Percentiles rank a stretch among this genome's conserved stretches.
These are phyloP conservation scores for Alternaria sp. DNA, from an alignment of 2,329 filamentous ascomycete genomes.

Conservation along the genomic window DNA sequence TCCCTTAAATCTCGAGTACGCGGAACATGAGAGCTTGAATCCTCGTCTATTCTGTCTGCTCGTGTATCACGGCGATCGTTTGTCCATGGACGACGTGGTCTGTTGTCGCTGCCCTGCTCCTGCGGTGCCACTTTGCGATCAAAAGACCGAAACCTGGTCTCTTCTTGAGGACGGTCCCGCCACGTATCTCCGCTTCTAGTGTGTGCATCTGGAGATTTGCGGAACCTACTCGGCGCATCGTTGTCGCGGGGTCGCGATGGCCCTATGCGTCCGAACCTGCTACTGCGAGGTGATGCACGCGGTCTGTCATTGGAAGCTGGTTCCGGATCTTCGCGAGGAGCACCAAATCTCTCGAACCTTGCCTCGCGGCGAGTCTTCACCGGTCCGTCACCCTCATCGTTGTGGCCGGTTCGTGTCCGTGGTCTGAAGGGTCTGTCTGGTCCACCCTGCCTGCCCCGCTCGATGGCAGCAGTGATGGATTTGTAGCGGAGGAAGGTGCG, in stretches of 20 bases:
- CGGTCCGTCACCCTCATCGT: not conserved
- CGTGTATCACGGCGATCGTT: not conserved
- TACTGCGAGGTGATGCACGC: constrained; percentile 3
- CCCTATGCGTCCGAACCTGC: constrained; percentile 15
- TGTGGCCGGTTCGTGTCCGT: constrained; percentile 13
- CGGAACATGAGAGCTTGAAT: not conserved
- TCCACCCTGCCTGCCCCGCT: constrained; percentile 33
- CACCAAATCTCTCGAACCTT: constrained; percentile 17
- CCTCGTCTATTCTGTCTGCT: not conserved
- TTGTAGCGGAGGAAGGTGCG: constrained; percentile 38
- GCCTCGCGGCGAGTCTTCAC: constrained; percentile 9
- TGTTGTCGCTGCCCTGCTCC: not conserved
- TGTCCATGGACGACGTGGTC: not conserved
- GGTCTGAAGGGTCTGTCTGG: constrained; percentile 19
- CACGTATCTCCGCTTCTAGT: not conserved
- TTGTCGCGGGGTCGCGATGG: constrained; percentile 9
- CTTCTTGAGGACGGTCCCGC: not conserved
- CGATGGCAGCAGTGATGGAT: constrained; percentile 45
- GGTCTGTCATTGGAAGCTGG: not conserved
- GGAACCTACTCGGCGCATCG: constrained; percentile 4
- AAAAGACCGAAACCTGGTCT: not conserved
- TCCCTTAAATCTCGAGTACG: not conserved
- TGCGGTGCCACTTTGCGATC: not conserved
- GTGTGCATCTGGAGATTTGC: not conserved
- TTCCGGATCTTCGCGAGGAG: constrained; percentile 9